Evolutionary conservation across 192 early-diverging fungal genomes (phyloP), one percentile per base, ranked within the genome.

Genomic region (Coemansia sp.): DNA sequence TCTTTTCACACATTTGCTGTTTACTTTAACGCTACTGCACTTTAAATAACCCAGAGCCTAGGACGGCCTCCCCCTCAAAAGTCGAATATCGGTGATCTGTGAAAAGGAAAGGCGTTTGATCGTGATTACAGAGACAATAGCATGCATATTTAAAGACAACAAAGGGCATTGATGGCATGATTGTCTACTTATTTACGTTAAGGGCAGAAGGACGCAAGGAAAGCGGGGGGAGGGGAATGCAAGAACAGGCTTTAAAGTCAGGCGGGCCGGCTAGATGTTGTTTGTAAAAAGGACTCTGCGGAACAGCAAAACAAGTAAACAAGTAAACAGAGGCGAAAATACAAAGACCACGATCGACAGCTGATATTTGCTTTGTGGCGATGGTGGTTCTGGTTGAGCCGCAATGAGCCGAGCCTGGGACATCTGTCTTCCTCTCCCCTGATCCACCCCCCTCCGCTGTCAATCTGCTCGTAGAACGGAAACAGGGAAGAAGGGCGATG

Each of bases 271-370:
- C 29, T 29, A 3, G 29, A 29, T 29, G 29, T 3, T 29, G 29
- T 29, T 29, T 45, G 42, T 45, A 17, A 13, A 25, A 23, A 25
- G 23, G 22, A 8, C 22, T 11, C 20, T 22, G 23, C 20, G 3
- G 13, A 52, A 22, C 22, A 11, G 49, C 38, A 25, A 19, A 48
- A 19, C 15, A 48, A 48, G 45, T 19, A 19, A 48, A 19, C 15
- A 48, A 48, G 45, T 19, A 15, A 48, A 48, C 45, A 19, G 17
- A 48, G 17, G 17, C 29, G 17, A 48, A 15, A 14, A 19, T 19
- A 48, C 49, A 52, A 52, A 52, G 49, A 52, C 9, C 49, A 20
- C 6, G 49, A 52, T 52, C 49, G 49, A 52, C 49, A 14, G 49
- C 7, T 1, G 29, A 29, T 29, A 29, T 40, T 40, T 8, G 38